These are phyloP conservation scores for Candida boleticola DNA, from an alignment of 805 yeast genomes.

Conservation along the genomic window DNA sequence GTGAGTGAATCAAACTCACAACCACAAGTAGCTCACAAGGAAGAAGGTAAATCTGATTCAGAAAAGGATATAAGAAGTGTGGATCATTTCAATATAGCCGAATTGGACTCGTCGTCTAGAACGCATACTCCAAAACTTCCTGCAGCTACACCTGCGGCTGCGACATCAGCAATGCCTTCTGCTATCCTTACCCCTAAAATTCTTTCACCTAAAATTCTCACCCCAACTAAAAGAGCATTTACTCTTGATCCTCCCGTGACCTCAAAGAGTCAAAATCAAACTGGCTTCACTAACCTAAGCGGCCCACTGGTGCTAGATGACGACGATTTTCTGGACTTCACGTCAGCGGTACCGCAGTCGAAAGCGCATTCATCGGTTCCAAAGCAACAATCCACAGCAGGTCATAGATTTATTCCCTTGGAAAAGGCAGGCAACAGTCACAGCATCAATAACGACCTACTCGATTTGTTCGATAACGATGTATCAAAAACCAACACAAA, in stretches of 20 bases:
- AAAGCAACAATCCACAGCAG: too few relatives aligned
- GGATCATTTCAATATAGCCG: too few relatives aligned
- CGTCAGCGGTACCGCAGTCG: background rate
- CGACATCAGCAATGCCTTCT: too few relatives aligned
- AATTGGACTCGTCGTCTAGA: too few relatives aligned
- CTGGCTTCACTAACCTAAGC: background rate
- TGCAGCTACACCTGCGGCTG: too few relatives aligned
- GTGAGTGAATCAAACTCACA: too few relatives aligned
- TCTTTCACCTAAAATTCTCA: background rate
- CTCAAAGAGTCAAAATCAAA: background rate
- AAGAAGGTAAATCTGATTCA: too few relatives aligned
- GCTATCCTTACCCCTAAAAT: background rate
- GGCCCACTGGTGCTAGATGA: too few relatives aligned
- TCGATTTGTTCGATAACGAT: conserved; percentile 2
- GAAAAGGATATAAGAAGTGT: too few relatives aligned
- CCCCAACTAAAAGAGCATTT: background rate
- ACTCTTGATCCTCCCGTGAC: background rate
- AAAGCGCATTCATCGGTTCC: background rate
- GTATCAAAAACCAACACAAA: background rate
- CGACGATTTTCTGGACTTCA: conserved; percentile 3
- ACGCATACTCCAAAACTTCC: too few relatives aligned
- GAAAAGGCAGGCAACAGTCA: background rate
- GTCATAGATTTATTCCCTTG: conserved; percentile 2
- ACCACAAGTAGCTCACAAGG: too few relatives aligned
- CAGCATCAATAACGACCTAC: background rate